Conservation (phyloP, 352 stramenopile genomes). For the Phytophthora sp. region DNA sequence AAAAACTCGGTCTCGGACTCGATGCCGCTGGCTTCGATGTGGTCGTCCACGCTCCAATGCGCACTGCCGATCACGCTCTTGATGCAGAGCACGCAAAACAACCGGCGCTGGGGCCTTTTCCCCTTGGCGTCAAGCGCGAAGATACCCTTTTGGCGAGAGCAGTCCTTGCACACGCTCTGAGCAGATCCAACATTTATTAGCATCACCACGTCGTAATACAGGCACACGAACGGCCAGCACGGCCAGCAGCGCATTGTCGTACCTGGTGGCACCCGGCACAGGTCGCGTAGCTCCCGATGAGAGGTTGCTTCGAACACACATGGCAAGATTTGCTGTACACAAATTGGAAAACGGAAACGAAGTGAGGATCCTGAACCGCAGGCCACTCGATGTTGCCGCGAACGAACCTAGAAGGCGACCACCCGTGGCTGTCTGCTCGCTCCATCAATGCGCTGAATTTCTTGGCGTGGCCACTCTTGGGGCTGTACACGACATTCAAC, state of each 20-base stretch:
- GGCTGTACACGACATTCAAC: conserved; percentile 40
- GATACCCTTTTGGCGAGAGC: conserved; percentile 25
- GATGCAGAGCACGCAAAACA: conserved; percentile 44
- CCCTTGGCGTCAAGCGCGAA: conserved; percentile 34
- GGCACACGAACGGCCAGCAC: no score
- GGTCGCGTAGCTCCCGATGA: conserved; percentile 18
- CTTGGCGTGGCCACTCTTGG: conserved; percentile 38
- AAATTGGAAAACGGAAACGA: background rate
- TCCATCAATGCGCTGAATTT: conserved; percentile 37
- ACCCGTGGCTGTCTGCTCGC: conserved; percentile 20
- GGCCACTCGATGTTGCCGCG: background rate
- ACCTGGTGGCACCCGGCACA: conserved; percentile 37
- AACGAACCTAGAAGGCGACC: conserved; percentile 27
- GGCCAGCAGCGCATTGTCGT: background rate
- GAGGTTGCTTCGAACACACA: conserved; percentile 32
- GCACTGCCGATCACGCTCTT: conserved; percentile 29
- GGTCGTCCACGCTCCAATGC: conserved; percentile 25
- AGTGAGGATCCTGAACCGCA: conserved; percentile 1
- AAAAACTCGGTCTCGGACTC: conserved; percentile 17
- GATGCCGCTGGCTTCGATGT: conserved; percentile 18
- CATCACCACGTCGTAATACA: no score
- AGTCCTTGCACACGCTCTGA: conserved; percentile 49
- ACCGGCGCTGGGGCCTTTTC: conserved; percentile 22
- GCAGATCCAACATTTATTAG: background rate
- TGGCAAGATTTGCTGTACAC: conserved; percentile 37